Evolutionary conservation across 805 yeast genomes (phyloP).

Genomic region (Hanseniaspora nectarophila): DNA sequence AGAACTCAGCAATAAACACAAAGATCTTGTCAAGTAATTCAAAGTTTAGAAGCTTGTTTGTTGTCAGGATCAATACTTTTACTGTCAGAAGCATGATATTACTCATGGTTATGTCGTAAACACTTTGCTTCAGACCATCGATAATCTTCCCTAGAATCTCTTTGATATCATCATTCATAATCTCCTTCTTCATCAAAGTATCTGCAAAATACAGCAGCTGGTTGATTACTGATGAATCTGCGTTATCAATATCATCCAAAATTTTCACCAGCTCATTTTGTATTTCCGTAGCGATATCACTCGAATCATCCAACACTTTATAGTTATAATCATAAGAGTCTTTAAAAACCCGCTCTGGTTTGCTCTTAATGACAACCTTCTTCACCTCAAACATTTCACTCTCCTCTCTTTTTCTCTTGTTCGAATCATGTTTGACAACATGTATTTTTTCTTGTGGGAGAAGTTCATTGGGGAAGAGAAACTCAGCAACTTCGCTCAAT

Average conservation of each 20-base stretch:
- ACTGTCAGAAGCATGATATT: conserved; percentile 9
- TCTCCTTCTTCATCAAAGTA: not conserved
- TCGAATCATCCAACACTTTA: not conserved
- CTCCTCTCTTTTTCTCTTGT: not conserved
- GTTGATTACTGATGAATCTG: not conserved
- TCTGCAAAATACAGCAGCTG: not conserved
- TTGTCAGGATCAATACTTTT: not conserved
- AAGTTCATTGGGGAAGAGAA: not conserved
- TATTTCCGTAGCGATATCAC: not conserved
- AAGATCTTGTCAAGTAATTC: conserved; percentile 16
- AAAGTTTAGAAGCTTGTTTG: not conserved
- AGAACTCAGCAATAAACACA: conserved; percentile 19
- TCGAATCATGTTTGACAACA: not conserved
- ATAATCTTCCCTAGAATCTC: not conserved
- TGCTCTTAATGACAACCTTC: not conserved
- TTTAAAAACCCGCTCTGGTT: not conserved
- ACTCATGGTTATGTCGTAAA: not conserved
- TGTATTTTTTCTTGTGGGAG: not conserved
- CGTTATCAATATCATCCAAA: not conserved
- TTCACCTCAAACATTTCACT: not conserved
- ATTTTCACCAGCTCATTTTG: not conserved
- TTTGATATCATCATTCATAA: not conserved
- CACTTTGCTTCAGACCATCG: not conserved
- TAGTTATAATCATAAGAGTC: not conserved
- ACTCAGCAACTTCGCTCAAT: not conserved